Evolutionary conservation across 2,329 filamentous ascomycete genomes (phyloP), one percentile per base, ranked within the genome.

Genomic region (Hortaea sp.): DNA sequence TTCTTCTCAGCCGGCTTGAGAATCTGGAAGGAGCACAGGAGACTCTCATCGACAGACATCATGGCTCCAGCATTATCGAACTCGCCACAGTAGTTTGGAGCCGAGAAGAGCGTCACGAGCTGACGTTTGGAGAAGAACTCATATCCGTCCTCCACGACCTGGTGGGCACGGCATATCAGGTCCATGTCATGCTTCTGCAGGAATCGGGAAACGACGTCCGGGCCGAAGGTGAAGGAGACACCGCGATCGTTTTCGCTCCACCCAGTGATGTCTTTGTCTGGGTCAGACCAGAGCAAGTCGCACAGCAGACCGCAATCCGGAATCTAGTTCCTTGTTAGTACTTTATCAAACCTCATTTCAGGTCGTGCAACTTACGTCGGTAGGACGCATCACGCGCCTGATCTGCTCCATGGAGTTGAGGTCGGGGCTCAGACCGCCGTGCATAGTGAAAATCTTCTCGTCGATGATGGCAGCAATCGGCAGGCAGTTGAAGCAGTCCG

Each of bases 401-500:
- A 98, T 98, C 76, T 98, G 90, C 75, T 98, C 92, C 92, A 98
- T 98, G 31, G 89, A 95, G 78, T 97, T 95, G 56, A 98, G 77
- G 66, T 95, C 92, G 39, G 92, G 92, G 69, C 88, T 95, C 63
- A 98, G 74, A 64, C 92, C 92, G 65, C 92, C 92, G 72, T 98
- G 92, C 90, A 98, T 95, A 65, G 89, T 95, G 76, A 98, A 97
- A 66, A 98, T 98, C 84, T 97, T 98, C 77, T 95, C 92, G 64
- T 95, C 90, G 61, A 98, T 95, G 71, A 98, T 98, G 57, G 92
- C 90, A 48, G 90, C 92, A 68, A 98, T 97, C 41, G 90, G 90
- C 64, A 97, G 73, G 72, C 88, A 95, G 77, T 98, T 98, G 81
- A 98, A 98, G 78, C 89, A 95, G 69, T 98, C 90, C 53, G 89